phyloP scores from a whole-genome alignment of 495 filamentous ascomycete species.

The Neurospora sp. region DNA sequence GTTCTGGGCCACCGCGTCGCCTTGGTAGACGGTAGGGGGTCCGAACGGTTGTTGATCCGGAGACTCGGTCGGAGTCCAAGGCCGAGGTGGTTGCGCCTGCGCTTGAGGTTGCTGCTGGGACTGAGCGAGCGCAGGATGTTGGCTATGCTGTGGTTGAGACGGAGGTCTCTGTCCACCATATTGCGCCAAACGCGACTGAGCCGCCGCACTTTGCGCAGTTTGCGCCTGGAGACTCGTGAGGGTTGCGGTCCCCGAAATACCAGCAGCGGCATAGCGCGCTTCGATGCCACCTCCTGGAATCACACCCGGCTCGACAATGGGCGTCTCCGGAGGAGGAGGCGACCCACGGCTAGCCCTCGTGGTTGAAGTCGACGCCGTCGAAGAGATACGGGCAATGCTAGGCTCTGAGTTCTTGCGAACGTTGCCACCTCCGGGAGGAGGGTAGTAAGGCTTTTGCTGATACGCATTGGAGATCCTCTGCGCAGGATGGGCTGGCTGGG shows the following conservation, averaged over 20 bases:
- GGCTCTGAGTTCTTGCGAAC: slow-evolving; percentile 20
- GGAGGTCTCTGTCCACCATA: slow-evolving; percentile 43
- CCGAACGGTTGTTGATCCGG: slow-evolving; percentile 85
- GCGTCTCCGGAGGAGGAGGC: slow-evolving; percentile 91
- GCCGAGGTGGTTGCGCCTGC: slow-evolving; percentile 49
- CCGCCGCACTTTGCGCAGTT: slow-evolving; percentile 71
- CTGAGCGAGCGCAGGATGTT: background rate
- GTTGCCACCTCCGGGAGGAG: slow-evolving; percentile 29
- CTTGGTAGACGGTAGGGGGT: slow-evolving; percentile 88
- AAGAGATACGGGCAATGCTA: slow-evolving; percentile 68
- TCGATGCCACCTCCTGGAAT: slow-evolving; percentile 72
- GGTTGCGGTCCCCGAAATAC: slow-evolving; percentile 76
- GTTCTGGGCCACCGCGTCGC: slow-evolving; percentile 45
- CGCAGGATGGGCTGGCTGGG: slow-evolving; percentile 13
- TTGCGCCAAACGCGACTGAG: slow-evolving; percentile 62
- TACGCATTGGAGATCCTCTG: slow-evolving; percentile 36
- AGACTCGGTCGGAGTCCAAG: slow-evolving; percentile 93
- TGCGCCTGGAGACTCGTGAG: slow-evolving; percentile 70
- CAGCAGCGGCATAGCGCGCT: slow-evolving; percentile 78
- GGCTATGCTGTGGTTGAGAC: slow-evolving; percentile 20
- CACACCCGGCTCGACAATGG: slow-evolving; percentile 62
- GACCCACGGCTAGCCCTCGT: slow-evolving; percentile 87
- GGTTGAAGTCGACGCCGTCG: slow-evolving; percentile 85
- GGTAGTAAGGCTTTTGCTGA: slow-evolving; percentile 40
- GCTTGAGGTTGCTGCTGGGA: background rate